These are phyloP conservation scores for Drosera capensis DNA, from an alignment of 148 eudicot genomes.

Conservation along the genomic window DNA sequence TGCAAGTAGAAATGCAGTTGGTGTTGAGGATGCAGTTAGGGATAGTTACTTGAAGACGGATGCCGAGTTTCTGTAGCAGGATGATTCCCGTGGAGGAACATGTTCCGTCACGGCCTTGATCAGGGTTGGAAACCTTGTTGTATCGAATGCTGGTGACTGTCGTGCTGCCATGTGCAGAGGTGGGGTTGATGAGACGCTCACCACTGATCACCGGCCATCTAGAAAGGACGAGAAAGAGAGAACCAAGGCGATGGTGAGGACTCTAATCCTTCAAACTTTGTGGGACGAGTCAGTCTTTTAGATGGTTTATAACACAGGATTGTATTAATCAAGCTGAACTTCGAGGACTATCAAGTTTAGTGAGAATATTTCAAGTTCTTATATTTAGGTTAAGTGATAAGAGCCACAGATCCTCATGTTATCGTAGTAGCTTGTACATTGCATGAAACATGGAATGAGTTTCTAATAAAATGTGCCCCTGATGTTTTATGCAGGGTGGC, in stretches of 20 bases:
- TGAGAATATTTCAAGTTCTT: too few species aligned
- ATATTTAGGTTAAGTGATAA: too few species aligned
- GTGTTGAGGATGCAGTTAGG: conserved; percentile 22
- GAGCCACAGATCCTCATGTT: too few species aligned
- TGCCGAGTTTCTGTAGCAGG: conserved; percentile 26
- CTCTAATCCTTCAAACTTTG: background rate
- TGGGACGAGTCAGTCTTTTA: too few species aligned
- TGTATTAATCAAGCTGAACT: too few species aligned
- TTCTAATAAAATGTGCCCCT: too few species aligned
- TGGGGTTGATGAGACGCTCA: conserved; percentile 48
- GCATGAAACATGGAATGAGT: too few species aligned
- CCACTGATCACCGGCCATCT: conserved; percentile 42
- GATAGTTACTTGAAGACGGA: conserved; percentile 37
- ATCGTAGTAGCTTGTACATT: too few species aligned
- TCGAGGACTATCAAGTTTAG: too few species aligned
- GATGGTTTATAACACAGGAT: too few species aligned
- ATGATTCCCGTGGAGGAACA: conserved; percentile 32
- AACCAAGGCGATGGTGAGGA: conserved; percentile 28
- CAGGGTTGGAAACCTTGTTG: conserved; percentile 22
- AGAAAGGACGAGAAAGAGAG: conserved; percentile 32
- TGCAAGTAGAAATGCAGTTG: conserved; percentile 8
- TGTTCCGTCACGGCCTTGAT: conserved; percentile 47
- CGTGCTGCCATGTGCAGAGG: conserved; percentile 50
- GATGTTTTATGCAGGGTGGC: conserved; percentile 60
- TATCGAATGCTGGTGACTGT: conserved; percentile 62